Evolutionary conservation across 2,329 filamentous ascomycete genomes (phyloP).

Genomic region (Hypoxylon sp.): DNA sequence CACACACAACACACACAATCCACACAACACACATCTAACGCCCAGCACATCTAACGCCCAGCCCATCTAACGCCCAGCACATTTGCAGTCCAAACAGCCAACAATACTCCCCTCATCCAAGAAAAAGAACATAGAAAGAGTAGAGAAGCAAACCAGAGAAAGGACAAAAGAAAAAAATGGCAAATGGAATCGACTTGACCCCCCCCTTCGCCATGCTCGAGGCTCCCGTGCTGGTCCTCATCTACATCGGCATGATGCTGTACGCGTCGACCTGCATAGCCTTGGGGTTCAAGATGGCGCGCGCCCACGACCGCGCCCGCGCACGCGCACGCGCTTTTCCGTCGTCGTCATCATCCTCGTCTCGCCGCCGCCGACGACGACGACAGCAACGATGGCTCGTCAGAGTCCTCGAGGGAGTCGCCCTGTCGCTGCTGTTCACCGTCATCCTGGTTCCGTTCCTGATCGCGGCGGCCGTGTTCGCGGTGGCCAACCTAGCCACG

Average conservation of each 20-base stretch:
- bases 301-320: background rate
- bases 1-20: too few relatives aligned
- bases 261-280: background rate
- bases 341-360: background rate
- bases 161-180: background rate
- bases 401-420: too few relatives aligned
- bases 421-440: too few relatives aligned
- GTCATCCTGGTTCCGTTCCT: too few relatives aligned
- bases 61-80: too few relatives aligned
- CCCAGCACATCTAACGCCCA: too few relatives aligned
- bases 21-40: too few relatives aligned
- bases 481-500: too few relatives aligned
- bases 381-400: too few relatives aligned
- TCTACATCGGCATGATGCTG: background rate
- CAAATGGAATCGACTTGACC: background rate
- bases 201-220: slow-evolving; percentile 1
- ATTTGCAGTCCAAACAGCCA: background rate
- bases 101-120: background rate
- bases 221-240: background rate
- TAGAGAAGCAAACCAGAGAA: background rate
- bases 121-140: too few relatives aligned
- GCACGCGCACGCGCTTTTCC: background rate
- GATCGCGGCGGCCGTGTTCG: too few relatives aligned
- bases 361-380: too few relatives aligned
- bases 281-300: background rate